Base-by-base conservation (phyloP, 257 asterid species). In the Ajuga chamaepitys region DNA sequence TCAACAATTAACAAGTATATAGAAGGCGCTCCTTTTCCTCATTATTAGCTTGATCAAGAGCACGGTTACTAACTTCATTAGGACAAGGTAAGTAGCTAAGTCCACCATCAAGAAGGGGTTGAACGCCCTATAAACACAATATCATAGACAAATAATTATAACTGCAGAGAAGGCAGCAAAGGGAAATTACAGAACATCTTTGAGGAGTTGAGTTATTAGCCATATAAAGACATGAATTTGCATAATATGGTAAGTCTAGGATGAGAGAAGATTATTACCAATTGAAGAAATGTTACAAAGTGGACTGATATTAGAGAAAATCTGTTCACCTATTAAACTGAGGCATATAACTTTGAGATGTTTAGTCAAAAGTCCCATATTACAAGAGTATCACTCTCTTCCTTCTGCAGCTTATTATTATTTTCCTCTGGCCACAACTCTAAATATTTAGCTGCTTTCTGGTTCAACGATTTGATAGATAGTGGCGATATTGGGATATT, bases 61-160 rank as follows among this genome's bases (percentile, higher is more conserved):
- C 99, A 70, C 74, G 67, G 77, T 83, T 94, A 70, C 52, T 70
- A 75, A 90, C 97, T 88, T 94, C 97, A 58, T 74, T 70, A 13
- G 99, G 99, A 73, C 85, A 84, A 55, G 99, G 99, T 78, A 93
- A 82, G 82, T 87, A 93, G 82, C 79, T 83, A 70, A 94, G 83
- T 35, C 90, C 97, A 18, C 99, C 99, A 77, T 94, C 97, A 50
- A 94, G 95, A 79, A 94, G 92, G 57, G 96, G 85, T 74, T 90
- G 99, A 64, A 94, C 89, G 13, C 97, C 99, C 99, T 94, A 82
- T 42, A 71, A 67, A 45, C 79, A 78, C 59, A 71, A 47, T 64
- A 25, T 55, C 46, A 65, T 55, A 45, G 59, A 78, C 52, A 28
- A 66, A 37, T 13, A 17, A 70, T 10, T 35, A 47, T n/a, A n/a